Percentiles rank a stretch among this genome's conserved stretches.
These are phyloP conservation scores for Trichoderma sp. DNA, from an alignment of 2,329 filamentous ascomycete species.

Conservation along the genomic window DNA sequence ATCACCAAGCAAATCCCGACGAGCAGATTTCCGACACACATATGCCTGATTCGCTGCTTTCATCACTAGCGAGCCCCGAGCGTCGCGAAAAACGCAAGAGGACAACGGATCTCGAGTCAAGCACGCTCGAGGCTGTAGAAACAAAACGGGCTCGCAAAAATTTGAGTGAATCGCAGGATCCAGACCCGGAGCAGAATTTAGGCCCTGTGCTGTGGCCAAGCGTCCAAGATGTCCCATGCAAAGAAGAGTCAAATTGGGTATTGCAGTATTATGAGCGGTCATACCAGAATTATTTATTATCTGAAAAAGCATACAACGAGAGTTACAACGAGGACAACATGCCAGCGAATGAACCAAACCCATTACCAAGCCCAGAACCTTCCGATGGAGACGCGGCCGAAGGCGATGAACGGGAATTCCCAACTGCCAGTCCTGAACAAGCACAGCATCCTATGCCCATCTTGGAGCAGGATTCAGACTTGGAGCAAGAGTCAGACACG, in stretches of 20 bases:
- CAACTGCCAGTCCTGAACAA: neutral
- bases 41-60: neutral
- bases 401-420: neutral
- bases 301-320: too few relatives aligned
- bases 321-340: neutral
- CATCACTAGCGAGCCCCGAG: neutral
- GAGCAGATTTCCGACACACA: neutral
- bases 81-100: neutral
- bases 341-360: neutral
- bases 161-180: neutral
- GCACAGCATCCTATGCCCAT: too few relatives aligned
- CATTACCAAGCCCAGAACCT: neutral
- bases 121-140: neutral
- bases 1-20: neutral
- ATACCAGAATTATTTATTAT: too few relatives aligned
- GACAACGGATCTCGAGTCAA: neutral
- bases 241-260: too few relatives aligned
- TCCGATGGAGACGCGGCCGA: neutral
- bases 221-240: neutral
- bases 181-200: neutral
- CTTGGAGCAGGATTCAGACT: too few relatives aligned
- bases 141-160: neutral
- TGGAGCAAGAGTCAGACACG: too few relatives aligned
- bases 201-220: neutral
- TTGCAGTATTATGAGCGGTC: neutral